Base-by-base conservation (phyloP, 441 rosid species). In the Biscutella laevigata region DNA sequence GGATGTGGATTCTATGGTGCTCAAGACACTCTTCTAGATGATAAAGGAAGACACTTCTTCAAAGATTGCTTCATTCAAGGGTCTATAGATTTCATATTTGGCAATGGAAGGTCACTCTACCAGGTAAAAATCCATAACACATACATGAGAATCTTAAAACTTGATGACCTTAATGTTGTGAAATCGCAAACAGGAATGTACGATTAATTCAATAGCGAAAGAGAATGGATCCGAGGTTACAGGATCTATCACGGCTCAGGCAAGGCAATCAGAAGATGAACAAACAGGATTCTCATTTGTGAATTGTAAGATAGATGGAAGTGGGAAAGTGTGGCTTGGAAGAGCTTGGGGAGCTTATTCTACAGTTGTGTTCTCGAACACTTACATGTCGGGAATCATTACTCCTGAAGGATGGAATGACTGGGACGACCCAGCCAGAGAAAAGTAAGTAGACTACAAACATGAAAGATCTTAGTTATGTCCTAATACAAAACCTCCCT, bases 161-260 rank as follows among this genome's bases (percentile, higher is more conserved):
- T n/a, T n/a, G n/a, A 28, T 44, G 29, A 45, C 22, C 21, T 45
- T 56, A 39, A 56, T 40, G 37, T 14, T 32, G 11, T 19, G 19
- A 24, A 26, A 8, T 24, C 35, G 4, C 3, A 66, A 61, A 28
- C 82, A 90, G 94, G 76, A 71, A 2, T 90, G 98, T 68, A 67
- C 50, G 4, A 73, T 84, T 6, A 73, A 62, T 51, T 83, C 88
- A 0, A 74, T 83, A 59, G 95, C 98, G 27, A 67, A 66, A 15
- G 69, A 70, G 38, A 50, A 47, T n/a, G 4, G 41, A 41, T 37
- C 28, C 2, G 83, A 76, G 46, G 67, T 79, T 1, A 82, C 71
- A 7, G 95, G 97, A 44, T 62, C 74, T 28, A 71, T 90, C 53
- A 90, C 98, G 29, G 95, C 98, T n/a, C 92, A 90, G 6, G 86